Base-by-base conservation (phyloP, 805 yeast species). In the Priceomyces castillae region DNA sequence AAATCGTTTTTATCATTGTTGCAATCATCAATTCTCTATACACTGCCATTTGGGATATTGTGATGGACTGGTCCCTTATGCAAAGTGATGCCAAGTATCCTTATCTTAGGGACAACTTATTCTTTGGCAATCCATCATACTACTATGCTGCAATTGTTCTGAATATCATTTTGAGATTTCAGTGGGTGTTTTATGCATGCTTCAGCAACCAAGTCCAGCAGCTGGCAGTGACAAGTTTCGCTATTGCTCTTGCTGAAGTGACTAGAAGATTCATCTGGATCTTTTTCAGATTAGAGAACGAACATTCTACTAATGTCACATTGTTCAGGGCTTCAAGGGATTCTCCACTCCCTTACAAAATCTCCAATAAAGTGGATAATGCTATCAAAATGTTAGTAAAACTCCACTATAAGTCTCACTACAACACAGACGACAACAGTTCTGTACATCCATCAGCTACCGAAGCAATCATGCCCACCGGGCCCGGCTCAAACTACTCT, bases 41-140 rank as follows among this genome's bases (percentile, higher is more conserved):
- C 56, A 76, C 90, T 26, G 64, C 85, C 0, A 50, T 81, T 3
- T 94, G 99, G 99, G 99, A 94, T 64, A 68, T 94, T 4, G 69
- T 90, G 34, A 89, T 94, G 96, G 99, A 94, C 69, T 94, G 96
- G 92, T 90, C 97, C 2, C 68, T 94, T 54, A 73, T 86, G 44
- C 96, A 88, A 61, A 69, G 79, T 22, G 76, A 71, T 11, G 74
- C 84, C 2, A 71, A 73, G 46, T 75, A 85, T 59, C 64, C 64
- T 44, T 64, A 83, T 20, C 68, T 90, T 40, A 74, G 97, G 53
- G 82, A 87, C 56, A 84, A 86, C 55, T 69, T 90, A 39, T 84
- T 83, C 34, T 82, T 77, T 54, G 73, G 74, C 43, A 62, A 65
- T 10, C 82, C 84, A 9, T 58, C 59, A 22, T 72, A 76, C 60